Percentiles rank a stretch among this genome's conserved stretches.
phyloP scores from a whole-genome alignment of 352 stramenopile species.

The Phytophthora fragariaefolia region DNA sequence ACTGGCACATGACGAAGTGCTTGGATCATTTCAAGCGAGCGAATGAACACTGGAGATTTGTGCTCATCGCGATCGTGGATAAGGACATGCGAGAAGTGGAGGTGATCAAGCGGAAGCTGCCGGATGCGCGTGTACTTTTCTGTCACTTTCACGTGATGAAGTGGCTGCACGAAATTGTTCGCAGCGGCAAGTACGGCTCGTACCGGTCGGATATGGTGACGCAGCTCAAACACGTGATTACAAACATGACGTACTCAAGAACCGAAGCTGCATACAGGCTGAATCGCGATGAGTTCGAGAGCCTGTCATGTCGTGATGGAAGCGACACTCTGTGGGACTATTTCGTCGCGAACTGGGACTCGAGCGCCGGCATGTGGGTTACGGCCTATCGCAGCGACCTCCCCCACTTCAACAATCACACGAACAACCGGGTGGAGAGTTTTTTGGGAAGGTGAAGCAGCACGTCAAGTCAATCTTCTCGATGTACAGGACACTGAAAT shows the following conservation, averaged over 20 bases:
- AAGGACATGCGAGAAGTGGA: conserved; percentile 18
- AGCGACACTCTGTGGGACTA: neutral
- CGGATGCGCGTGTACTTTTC: neutral
- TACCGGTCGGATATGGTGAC: conserved; percentile 11
- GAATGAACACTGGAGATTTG: conserved; percentile 19
- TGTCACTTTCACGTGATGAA: conserved; percentile 27
- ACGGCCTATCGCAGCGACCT: conserved; percentile 11
- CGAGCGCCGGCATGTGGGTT: conserved; percentile 16
- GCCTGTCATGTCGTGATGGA: neutral
- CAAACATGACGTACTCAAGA: conserved; percentile 14
- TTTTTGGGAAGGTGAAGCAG: conserved; percentile 21
- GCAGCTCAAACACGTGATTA: conserved; percentile 16
- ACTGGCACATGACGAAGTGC: conserved; percentile 13
- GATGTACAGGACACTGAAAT: too few relatives aligned
- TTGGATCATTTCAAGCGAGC: conserved; percentile 17
- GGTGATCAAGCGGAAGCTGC: conserved; percentile 6
- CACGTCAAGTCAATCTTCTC: too few relatives aligned
- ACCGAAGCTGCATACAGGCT: neutral
- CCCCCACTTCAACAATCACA: conserved; percentile 16
- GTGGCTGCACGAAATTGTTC: conserved; percentile 14
- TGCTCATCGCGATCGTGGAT: conserved; percentile 10
- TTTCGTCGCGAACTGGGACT: conserved; percentile 17
- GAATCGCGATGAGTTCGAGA: conserved; percentile 16
- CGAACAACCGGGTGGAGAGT: conserved; percentile 18
- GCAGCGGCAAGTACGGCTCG: neutral